These are phyloP conservation scores for Trichoderma sp. DNA, from an alignment of 2,329 filamentous ascomycete genomes.

Conservation along the genomic window DNA sequence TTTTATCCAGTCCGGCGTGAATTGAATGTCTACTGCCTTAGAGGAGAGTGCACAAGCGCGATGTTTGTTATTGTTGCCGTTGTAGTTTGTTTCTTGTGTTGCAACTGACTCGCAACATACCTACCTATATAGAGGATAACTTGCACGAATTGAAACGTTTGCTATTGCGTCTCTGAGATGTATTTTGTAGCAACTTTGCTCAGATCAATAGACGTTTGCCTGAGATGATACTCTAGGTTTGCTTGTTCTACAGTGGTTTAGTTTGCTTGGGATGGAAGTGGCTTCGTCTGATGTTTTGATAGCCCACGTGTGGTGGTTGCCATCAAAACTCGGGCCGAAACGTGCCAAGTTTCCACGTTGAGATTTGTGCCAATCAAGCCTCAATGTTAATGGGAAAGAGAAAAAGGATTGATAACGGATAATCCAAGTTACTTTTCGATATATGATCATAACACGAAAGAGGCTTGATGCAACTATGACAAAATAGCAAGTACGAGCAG, in stretches of 20 bases:
- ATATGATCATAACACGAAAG: neutral
- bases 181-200: neutral
- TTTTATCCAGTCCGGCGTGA: neutral
- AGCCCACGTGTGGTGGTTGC: too few relatives aligned
- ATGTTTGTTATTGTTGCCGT: neutral
- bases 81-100: neutral
- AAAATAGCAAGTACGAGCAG: neutral
- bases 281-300: too few relatives aligned
- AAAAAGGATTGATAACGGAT: too few relatives aligned
- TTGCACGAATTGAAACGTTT: neutral
- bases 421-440: neutral
- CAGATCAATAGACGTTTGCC: neutral
- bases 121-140: neutral
- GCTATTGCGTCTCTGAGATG: neutral
- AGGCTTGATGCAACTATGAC: neutral
- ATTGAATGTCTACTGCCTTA: fast-evolving
- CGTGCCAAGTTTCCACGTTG: too few relatives aligned
- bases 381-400: too few relatives aligned
- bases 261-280: neutral
- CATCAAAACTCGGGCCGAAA: too few relatives aligned
- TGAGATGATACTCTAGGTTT: neutral
- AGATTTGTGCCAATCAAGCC: too few relatives aligned
- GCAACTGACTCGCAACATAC: neutral
- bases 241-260: neutral
- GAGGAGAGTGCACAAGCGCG: fast-evolving